Evolutionary conservation across 2,329 filamentous ascomycete genomes (phyloP), one percentile per base, ranked within the genome.

Genomic region (Curvularia sp.): DNA sequence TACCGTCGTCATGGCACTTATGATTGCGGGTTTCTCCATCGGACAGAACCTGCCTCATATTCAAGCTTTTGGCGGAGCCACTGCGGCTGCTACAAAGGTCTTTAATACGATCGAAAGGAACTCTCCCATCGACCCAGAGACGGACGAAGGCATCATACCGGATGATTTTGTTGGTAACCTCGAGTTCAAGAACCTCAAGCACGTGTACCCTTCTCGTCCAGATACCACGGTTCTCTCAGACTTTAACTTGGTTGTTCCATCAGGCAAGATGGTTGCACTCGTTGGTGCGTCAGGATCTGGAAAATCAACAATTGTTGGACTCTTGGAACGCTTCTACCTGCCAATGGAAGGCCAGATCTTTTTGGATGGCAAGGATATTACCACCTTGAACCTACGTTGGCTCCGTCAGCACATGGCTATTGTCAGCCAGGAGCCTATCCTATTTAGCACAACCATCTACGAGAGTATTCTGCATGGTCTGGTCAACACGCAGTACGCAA

Each of bases 261-360:
- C 93, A 3, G 93, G 94, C 20, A 96, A 97, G 80, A 93, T 91
- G 18, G 97, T 94, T 2, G 95, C 95, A 1, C 82, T 99, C 7
- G 95, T 99, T 5, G 95, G 95, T 57, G 92, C 94, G 0, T 98
- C 94, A 10, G 95, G 94, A 10, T 96, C 91, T 39, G 95, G 95
- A 48, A 99, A 98, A 79, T 94, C 90, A 70, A 98, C 95, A 0
- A 93, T 98, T 61, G 90, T 98, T 28, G 94, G 94, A 12, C 83
- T 99, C 20, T 88, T 98, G 1, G 94, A 98, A 78, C 87, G 95
- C 18, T 98, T 98, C 76, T 99, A 99, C 75, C 88, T 93, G 57
- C 94, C 94, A 0, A 91, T 97, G 33, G 85, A 85, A 30, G 95
- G 95, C 22, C 79, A 85, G 20, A 88, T 98, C 84, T 88, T 58